These are phyloP conservation scores for Cutaneotrichosporon arboriforme DNA, from an alignment of 1,284 basidiomycete species.

Conservation along the genomic window DNA sequence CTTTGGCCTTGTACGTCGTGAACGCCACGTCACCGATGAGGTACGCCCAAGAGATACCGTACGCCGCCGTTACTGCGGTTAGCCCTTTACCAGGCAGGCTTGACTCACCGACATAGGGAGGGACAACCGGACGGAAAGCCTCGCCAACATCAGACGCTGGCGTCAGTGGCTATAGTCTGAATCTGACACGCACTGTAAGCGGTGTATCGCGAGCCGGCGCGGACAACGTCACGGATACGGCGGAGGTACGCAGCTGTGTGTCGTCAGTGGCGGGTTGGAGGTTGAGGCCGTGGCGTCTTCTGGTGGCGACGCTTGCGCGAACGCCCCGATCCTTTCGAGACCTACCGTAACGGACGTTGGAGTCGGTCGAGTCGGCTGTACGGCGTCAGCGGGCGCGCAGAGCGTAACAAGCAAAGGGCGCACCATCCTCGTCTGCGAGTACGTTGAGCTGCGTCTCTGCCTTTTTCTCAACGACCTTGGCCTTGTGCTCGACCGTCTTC, in stretches of 20 bases:
- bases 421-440: conserved; percentile 7
- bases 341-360: conserved; percentile 46
- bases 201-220: conserved; percentile 69
- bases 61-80: conserved; percentile 53
- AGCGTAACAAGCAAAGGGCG: neutral
- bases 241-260: conserved; percentile 66
- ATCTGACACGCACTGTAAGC: conserved; percentile 61
- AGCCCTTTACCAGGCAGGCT: neutral
- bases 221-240: conserved; percentile 67
- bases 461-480: conserved; percentile 1
- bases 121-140: conserved; percentile 82
- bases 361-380: conserved; percentile 45
- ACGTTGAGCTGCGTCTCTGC: conserved; percentile 2
- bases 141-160: conserved; percentile 82
- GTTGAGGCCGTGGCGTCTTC: no score
- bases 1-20: conserved; percentile 79
- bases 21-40: conserved; percentile 75
- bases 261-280: conserved; percentile 7
- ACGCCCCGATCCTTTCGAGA: no score
- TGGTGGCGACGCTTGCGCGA: neutral
- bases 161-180: conserved; percentile 15
- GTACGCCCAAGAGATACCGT: conserved; percentile 79
- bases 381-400: neutral
- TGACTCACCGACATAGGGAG: conserved; percentile 57
- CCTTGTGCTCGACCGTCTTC: neutral